Percentiles rank a stretch among this genome's conserved stretches.
phyloP scores from a whole-genome alignment of 2,329 filamentous ascomycete genomes.

The Coleophoma cylindrospora region DNA sequence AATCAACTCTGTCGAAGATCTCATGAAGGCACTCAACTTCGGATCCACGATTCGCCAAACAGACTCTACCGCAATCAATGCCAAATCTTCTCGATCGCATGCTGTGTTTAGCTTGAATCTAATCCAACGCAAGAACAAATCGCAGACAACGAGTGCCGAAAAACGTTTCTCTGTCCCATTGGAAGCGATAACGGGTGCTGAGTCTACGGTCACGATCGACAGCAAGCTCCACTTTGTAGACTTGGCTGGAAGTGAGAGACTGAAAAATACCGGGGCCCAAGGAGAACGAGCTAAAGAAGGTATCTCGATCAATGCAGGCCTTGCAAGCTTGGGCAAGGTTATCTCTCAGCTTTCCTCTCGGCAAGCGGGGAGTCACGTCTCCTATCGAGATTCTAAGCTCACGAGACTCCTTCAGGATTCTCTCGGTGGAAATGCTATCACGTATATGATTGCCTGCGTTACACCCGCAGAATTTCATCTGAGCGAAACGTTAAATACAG shows the following conservation, averaged over 20 bases:
- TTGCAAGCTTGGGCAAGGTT: conserved; percentile 93
- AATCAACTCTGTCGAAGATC: conserved; percentile 86
- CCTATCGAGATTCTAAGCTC: conserved; percentile 95
- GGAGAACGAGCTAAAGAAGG: conserved; percentile 93
- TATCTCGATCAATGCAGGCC: conserved; percentile 95
- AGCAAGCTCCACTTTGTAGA: conserved; percentile 99
- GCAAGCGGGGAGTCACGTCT: conserved; percentile 82
- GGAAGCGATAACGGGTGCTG: conserved; percentile 69
- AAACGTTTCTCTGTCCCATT: conserved; percentile 85
- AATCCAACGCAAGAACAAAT: conserved; percentile 71
- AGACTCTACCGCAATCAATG: conserved; percentile 94
- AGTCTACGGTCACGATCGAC: conserved; percentile 76
- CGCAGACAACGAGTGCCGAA: conserved; percentile 54
- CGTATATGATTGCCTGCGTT: conserved; percentile 99
- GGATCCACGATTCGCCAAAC: conserved; percentile 94
- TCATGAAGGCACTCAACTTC: conserved; percentile 84
- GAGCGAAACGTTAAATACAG: conserved; percentile 95
- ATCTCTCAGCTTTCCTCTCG: conserved; percentile 96
- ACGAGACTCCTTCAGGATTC: conserved; percentile 95
- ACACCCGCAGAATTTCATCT: conserved; percentile 96
- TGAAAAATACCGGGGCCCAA: conserved; percentile 96
- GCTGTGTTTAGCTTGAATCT: conserved; percentile 96
- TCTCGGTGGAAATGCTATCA: conserved; percentile 92
- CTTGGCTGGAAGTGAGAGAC: conserved; percentile 88
- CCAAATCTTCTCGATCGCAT: conserved; percentile 94